phyloP scores from a whole-genome alignment of 1,284 basidiomycete species.

The Xanthoconium separans region DNA sequence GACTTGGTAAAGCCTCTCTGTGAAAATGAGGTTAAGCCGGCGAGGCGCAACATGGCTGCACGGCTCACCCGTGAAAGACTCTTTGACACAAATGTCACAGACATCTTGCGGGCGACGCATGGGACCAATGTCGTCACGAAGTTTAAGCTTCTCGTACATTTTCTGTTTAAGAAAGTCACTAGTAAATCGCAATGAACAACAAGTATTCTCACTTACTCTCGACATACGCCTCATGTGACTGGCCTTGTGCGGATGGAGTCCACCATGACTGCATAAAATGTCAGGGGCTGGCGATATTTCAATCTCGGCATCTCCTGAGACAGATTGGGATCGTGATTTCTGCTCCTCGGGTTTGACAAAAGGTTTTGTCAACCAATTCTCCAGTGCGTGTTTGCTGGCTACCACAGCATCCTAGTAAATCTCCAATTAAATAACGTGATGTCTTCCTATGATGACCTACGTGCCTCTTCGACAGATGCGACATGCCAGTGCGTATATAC shows the following conservation, averaged over 20 bases:
- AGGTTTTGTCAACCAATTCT: constrained; percentile 55
- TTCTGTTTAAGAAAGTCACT: constrained; percentile 34
- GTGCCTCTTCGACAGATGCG: constrained; percentile 46
- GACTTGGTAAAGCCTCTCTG: constrained; percentile 66
- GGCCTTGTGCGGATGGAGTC: constrained; percentile 55
- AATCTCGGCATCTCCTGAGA: constrained; percentile 12
- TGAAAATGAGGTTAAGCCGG: constrained; percentile 9
- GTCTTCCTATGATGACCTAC: constrained; percentile 11
- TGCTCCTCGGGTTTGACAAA: constrained; percentile 24
- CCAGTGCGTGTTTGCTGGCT: constrained; percentile 57
- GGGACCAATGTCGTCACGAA: constrained; percentile 48
- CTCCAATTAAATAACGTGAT: constrained; percentile 10
- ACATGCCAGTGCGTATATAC: constrained; percentile 68
- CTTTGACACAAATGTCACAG: constrained; percentile 60
- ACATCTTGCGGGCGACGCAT: constrained; percentile 47
- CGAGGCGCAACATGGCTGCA: neutral
- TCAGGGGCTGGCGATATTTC: constrained; percentile 31
- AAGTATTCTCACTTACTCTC: constrained; percentile 27
- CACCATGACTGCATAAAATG: constrained; percentile 60
- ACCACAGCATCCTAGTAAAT: constrained; percentile 51
- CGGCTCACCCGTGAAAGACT: constrained; percentile 56
- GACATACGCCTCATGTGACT: constrained; percentile 65
- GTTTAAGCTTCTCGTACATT: constrained; percentile 46
- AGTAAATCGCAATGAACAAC: neutral
- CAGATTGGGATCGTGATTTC: constrained; percentile 22